Conservation (phyloP, 495 filamentous ascomycete species). For the Penicillium herquei region DNA sequence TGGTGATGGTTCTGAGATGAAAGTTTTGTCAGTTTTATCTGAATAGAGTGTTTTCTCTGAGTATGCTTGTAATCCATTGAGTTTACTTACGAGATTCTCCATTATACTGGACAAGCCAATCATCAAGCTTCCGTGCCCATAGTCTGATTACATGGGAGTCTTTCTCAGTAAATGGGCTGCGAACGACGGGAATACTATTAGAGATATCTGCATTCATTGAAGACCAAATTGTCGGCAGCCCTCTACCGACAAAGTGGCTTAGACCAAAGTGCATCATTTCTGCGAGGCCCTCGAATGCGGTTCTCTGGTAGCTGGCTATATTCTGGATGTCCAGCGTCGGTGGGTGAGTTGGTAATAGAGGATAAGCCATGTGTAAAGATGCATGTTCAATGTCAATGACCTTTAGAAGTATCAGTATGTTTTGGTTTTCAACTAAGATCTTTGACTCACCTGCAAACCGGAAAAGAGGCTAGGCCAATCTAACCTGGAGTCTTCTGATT, state of each 20-base stretch:
- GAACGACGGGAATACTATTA: constrained; percentile 9
- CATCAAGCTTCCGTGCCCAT: constrained; percentile 37
- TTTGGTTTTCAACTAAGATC: neutral
- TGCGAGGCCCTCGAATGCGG: constrained; percentile 35
- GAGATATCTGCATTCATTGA: constrained; percentile 27
- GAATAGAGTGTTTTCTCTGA: no score
- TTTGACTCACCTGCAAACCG: constrained; percentile 32
- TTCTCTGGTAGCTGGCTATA: constrained; percentile 25
- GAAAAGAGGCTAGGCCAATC: constrained; percentile 40
- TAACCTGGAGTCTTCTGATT: constrained; percentile 16
- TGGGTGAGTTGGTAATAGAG: constrained; percentile 35
- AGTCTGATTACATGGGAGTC: constrained; percentile 36
- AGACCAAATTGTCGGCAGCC: constrained; percentile 40
- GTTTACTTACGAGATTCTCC: constrained; percentile 26
- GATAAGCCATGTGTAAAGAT: constrained; percentile 43
- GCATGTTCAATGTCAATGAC: constrained; percentile 46
- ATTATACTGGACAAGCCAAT: constrained; percentile 42
- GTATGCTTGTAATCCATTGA: neutral
- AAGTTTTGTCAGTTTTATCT: no score
- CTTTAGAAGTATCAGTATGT: constrained; percentile 13
- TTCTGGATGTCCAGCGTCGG: constrained; percentile 26
- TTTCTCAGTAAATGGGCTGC: constrained; percentile 29
- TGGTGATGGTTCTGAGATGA: constrained; percentile 25
- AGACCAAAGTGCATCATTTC: constrained; percentile 44
- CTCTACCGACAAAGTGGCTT: constrained; percentile 39